A percentile compares a stretch with the other conserved stretches of the same genome.
Conservation (phyloP, 306 rosid genomes). For the Trifolium subterraneum region DNA sequence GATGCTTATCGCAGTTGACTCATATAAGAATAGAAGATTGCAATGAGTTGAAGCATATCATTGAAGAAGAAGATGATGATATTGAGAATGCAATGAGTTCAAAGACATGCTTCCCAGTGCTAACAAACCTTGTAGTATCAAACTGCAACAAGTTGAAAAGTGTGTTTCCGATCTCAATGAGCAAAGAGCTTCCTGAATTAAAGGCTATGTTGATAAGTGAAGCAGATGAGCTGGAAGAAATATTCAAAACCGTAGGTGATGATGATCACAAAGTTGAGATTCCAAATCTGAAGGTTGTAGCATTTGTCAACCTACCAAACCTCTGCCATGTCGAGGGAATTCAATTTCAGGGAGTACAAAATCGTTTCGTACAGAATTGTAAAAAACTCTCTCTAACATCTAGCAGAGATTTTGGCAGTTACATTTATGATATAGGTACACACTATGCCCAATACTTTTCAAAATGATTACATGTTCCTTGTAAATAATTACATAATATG, state of each 20-base stretch:
- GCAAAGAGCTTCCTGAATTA: too few species aligned
- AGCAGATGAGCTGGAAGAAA: too few species aligned
- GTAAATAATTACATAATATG: too few species aligned
- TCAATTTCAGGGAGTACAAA: background rate
- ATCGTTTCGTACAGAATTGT: background rate
- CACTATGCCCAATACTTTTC: too few species aligned
- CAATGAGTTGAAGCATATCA: conserved; percentile 9
- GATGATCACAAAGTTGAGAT: conserved; percentile 1
- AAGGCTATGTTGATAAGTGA: too few species aligned
- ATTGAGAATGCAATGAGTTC: background rate
- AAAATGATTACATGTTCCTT: too few species aligned
- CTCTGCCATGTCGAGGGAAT: background rate
- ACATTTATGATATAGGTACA: background rate
- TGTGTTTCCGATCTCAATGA: too few species aligned
- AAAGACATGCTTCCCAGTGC: conserved; percentile 19
- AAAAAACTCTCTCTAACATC: conserved; percentile 4
- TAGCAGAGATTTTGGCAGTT: accelerated
- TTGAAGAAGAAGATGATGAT: conserved; percentile 30
- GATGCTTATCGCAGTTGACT: background rate
- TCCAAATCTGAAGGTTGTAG: background rate
- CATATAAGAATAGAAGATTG: background rate
- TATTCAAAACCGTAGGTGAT: too few species aligned
- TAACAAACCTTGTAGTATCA: accelerated
- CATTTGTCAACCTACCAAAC: background rate
- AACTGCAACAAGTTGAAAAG: background rate